These are phyloP conservation scores for Diaporthe caulivora DNA, from an alignment of 2,329 filamentous ascomycete genomes.

Conservation along the genomic window DNA sequence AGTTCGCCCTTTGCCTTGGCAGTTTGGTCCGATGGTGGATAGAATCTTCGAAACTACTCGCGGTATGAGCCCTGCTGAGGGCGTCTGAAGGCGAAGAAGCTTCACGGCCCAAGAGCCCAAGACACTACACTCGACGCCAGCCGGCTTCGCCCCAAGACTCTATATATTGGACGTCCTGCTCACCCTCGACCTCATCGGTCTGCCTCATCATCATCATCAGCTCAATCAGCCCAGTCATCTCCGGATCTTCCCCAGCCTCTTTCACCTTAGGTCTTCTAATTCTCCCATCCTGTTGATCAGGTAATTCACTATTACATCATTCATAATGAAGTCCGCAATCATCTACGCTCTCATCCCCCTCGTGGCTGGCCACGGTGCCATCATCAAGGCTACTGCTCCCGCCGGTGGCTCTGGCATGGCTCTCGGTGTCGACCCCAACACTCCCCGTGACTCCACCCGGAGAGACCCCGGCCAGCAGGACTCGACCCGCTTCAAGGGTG, in stretches of 20 bases:
- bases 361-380: constrained; percentile 71
- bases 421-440: constrained; percentile 63
- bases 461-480: constrained; percentile 75
- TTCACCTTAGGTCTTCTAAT: constrained; percentile 13
- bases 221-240: constrained; percentile 3
- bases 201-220: constrained; percentile 15
- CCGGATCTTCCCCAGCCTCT: constrained; percentile 4
- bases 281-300: constrained; percentile 28
- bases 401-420: constrained; percentile 67
- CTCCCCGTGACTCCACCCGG: constrained; percentile 71
- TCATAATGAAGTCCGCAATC: constrained; percentile 37
- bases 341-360: constrained; percentile 61
- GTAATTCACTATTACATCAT: constrained; percentile 14
- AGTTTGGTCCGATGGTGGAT: constrained; percentile 34
- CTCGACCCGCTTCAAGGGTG: constrained; percentile 68
- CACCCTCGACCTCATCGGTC: not conserved
- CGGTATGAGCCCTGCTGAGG: constrained; percentile 2
- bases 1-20: constrained; percentile 31
- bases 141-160: constrained; percentile 13
- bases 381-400: constrained; percentile 69
- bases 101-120: constrained; percentile 23
- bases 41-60: constrained; percentile 20
- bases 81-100: constrained; percentile 21
- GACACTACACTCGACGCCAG: not conserved
- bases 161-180: constrained; percentile 29